Evolutionary conservation across 1,284 basidiomycete genomes (phyloP).

Genomic region (Rhodotorula glutinis): DNA sequence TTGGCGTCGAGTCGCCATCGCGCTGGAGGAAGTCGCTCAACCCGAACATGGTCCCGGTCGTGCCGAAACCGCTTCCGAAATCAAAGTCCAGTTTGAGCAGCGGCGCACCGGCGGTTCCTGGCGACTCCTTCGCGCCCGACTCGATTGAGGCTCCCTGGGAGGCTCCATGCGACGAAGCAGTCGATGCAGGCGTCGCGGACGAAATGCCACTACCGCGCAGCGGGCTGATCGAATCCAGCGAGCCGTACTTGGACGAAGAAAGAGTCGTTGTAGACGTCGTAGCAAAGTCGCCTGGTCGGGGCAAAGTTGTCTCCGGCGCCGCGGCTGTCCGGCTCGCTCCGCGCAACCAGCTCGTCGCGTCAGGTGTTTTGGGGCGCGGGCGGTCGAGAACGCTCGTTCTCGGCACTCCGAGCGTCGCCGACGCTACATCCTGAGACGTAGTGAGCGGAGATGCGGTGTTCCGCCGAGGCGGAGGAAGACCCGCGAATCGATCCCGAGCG

Average conservation of each 20-base stretch:
- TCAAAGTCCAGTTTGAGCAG: conserved; percentile 33
- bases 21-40: conserved; percentile 25
- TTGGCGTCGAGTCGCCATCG: neutral
- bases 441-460: too few species aligned
- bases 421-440: too few species aligned
- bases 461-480: too few species aligned
- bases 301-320: neutral
- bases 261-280: neutral
- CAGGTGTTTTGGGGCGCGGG: conserved; percentile 20
- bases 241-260: conserved; percentile 11
- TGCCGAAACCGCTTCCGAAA: conserved; percentile 23
- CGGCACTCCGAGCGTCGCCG: neutral
- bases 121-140: neutral
- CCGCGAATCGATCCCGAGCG: too few species aligned
- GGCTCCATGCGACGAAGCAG: neutral
- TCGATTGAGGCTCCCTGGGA: neutral
- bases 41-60: conserved; percentile 32
- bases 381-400: conserved; percentile 17
- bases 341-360: neutral
- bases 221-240: conserved; percentile 17
- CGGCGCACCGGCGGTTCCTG: neutral
- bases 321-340: neutral
- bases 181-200: neutral
- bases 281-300: neutral
- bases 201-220: neutral